Evolutionary conservation across 2,329 filamentous ascomycete species (phyloP).

Genomic region (Pestalotiopsis sp.): DNA sequence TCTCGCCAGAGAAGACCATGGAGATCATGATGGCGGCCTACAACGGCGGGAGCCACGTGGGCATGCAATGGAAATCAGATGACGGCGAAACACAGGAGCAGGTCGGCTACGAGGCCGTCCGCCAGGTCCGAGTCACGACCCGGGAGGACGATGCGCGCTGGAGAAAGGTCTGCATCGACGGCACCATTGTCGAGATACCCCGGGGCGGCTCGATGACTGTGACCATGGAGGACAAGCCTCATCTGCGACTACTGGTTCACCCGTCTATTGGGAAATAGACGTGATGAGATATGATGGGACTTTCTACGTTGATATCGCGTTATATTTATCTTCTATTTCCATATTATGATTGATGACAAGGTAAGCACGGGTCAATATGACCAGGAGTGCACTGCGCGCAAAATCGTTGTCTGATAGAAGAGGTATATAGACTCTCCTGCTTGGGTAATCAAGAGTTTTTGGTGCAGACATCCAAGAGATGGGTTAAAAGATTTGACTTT

Average conservation of each 20-base stretch:
- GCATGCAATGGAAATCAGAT: slow-evolving; percentile 42
- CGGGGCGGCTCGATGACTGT: slow-evolving; percentile 72
- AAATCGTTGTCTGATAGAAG: too few relatives aligned
- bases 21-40: slow-evolving; percentile 72
- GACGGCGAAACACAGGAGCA: slow-evolving; percentile 37
- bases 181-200: slow-evolving; percentile 78
- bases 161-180: slow-evolving; percentile 90
- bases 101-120: slow-evolving; percentile 73
- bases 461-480: too few relatives aligned
- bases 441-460: too few relatives aligned
- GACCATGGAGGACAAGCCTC: slow-evolving; percentile 43
- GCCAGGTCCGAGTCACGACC: slow-evolving; percentile 67
- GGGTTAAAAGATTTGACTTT: too few relatives aligned
- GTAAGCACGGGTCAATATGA: too few relatives aligned
- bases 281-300: background rate
- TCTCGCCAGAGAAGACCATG: slow-evolving; percentile 69
- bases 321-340: background rate
- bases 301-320: too few relatives aligned
- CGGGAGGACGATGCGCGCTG: slow-evolving; percentile 70
- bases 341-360: background rate
- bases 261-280: slow-evolving; percentile 17
- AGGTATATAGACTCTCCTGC: too few relatives aligned
- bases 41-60: slow-evolving; percentile 56
- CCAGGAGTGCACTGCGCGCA: too few relatives aligned
- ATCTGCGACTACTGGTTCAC: slow-evolving; percentile 48